Conservation (phyloP, 495 filamentous ascomycete species). For the Apodospora peruviana region DNA sequence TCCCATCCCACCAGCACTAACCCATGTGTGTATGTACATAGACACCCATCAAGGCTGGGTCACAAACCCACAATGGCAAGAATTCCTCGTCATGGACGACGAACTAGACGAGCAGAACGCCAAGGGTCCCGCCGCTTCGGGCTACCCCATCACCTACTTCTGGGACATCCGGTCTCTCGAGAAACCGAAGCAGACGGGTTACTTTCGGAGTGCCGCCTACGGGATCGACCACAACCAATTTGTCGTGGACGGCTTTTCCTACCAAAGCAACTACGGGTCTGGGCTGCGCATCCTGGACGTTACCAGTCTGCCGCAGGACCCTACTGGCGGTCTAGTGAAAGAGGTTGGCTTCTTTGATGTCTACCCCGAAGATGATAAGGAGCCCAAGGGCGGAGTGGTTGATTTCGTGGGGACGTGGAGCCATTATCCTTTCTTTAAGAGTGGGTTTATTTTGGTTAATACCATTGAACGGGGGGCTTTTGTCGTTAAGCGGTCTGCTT, state of each 20-base stretch:
- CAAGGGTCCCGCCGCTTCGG: constrained; percentile 33
- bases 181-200: constrained; percentile 44
- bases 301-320: constrained; percentile 31
- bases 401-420: constrained; percentile 50
- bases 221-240: constrained; percentile 57
- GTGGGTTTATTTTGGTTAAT: constrained; percentile 49
- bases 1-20: background rate
- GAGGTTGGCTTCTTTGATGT: constrained; percentile 51
- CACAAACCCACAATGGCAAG: constrained; percentile 30
- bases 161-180: constrained; percentile 48
- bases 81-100: constrained; percentile 50
- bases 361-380: constrained; percentile 48
- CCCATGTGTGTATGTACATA: background rate
- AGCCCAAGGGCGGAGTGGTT: constrained; percentile 28
- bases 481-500: constrained; percentile 33
- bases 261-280: constrained; percentile 50
- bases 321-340: constrained; percentile 29
- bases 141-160: constrained; percentile 44
- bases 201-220: constrained; percentile 32
- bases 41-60: constrained; percentile 51
- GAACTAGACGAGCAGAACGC: constrained; percentile 47
- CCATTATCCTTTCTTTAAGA: constrained; percentile 46
- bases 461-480: constrained; percentile 51
- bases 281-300: constrained; percentile 49
- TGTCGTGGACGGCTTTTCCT: constrained; percentile 38